Base-by-base conservation (phyloP, 2,329 filamentous ascomycete species). In the Metarhizium robertsii region DNA sequence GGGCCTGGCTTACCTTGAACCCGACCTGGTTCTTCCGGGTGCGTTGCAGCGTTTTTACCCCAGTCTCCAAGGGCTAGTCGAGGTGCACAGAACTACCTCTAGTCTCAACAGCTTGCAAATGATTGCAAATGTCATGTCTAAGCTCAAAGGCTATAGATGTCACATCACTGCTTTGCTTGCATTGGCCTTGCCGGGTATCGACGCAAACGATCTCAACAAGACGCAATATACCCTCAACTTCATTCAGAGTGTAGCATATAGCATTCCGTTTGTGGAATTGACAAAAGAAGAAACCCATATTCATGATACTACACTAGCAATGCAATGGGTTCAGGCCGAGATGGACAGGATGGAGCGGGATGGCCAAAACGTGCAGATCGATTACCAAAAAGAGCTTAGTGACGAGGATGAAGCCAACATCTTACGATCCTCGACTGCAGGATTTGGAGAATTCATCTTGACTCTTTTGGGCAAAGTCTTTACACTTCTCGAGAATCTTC, bases 181-280 rank as follows among this genome's bases (percentile, higher is more conserved):
- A 5, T 79, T 99, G 57, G 90, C 92, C 4, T 76, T 99, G 36
- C 95, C 95, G 0, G 95, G 94, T 25, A 95, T 99, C 57, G 95
- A 99, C 71, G 92, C 95, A 60, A 99, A 99, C 67, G 94, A 99
- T 71, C 75, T 99, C 30, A 92, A 94, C 67, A 99, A 99, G 77
- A 97, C 94, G 0, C 82, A 96, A 63, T 90, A 96, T 70, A 95
- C 94, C 0, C 78, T 99, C 56, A 90, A 92, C 61, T 96, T 96
- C 68, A 94, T 99, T 56, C 92, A 97, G 70, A 88, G 90, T 56
- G 90, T 97, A 13, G 92, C 91, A 57, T 97, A 96, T 74, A 95
- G 92, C 65, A 95, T 99, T 53, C 95, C 94, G 0, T 89, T 99
- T 66, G 84, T 88, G 56, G 88, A 95, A 58, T 75, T 99, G 52